These are phyloP conservation scores for Didymosphaeria variabile DNA, from an alignment of 2,329 filamentous ascomycete genomes.

Conservation along the genomic window DNA sequence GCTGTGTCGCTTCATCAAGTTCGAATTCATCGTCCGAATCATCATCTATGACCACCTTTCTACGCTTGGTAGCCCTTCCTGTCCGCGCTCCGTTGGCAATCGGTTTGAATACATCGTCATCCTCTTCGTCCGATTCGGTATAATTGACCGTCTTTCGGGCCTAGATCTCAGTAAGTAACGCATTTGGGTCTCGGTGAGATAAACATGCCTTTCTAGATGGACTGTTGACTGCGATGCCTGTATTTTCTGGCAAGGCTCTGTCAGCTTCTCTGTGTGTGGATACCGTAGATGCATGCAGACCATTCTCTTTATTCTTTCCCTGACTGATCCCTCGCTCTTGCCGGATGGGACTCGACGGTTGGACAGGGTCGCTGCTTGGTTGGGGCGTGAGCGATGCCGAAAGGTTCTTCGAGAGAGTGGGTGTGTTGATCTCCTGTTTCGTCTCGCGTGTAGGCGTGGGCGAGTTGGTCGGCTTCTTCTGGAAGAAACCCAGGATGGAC, in stretches of 20 bases:
- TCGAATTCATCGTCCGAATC: conserved; percentile 74
- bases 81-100: conserved; percentile 56
- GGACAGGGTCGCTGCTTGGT: conserved; percentile 79
- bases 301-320: conserved; percentile 63
- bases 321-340: conserved; percentile 61
- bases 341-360: conserved; percentile 74
- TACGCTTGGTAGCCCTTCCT: conserved; percentile 62
- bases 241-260: conserved; percentile 51
- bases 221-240: conserved; percentile 67
- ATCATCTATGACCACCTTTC: conserved; percentile 68
- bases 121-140: conserved; percentile 83
- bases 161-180: conserved; percentile 45
- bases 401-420: conserved; percentile 42
- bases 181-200: neutral
- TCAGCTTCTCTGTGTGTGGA: conserved; percentile 54
- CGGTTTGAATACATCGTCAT: conserved; percentile 74
- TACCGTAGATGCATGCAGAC: conserved; percentile 54
- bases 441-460: conserved; percentile 50
- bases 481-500: conserved; percentile 83
- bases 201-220: conserved; percentile 78
- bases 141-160: conserved; percentile 77
- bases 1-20: conserved; percentile 64
- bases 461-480: conserved; percentile 64
- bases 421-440: conserved; percentile 38
- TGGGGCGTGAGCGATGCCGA: conserved; percentile 69